These are phyloP conservation scores for Rubroboletus satanas DNA, from an alignment of 768 basidiomycete genomes.

Conservation along the genomic window DNA sequence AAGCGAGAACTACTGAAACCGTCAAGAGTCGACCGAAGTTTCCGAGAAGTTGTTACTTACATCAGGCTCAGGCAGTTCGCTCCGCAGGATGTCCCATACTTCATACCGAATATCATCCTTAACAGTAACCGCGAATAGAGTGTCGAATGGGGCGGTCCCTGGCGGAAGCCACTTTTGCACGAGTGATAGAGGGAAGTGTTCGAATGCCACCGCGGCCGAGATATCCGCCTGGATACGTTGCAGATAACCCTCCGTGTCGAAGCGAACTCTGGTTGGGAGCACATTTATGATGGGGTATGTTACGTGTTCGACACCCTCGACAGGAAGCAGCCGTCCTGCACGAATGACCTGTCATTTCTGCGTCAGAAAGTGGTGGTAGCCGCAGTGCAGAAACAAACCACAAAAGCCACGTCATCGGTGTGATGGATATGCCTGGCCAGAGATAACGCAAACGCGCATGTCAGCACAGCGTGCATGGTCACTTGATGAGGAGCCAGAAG, in stretches of 20 bases:
- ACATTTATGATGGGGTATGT: slow-evolving; percentile 28
- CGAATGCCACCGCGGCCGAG: slow-evolving; percentile 26
- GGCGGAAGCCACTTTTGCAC: slow-evolving; percentile 32
- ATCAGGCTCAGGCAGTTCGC: slow-evolving; percentile 31
- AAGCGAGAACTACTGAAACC: slow-evolving; percentile 17
- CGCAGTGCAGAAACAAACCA: slow-evolving; percentile 21
- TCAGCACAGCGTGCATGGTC: slow-evolving; percentile 32
- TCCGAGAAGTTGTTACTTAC: slow-evolving; percentile 14
- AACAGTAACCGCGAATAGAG: slow-evolving; percentile 30
- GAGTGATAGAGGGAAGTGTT: slow-evolving; percentile 29
- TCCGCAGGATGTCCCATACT: slow-evolving; percentile 25
- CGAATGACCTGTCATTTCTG: slow-evolving; percentile 25
- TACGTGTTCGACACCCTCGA: slow-evolving; percentile 21
- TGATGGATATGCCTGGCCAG: slow-evolving; percentile 22
- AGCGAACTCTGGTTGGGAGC: slow-evolving; percentile 26
- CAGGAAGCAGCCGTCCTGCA: slow-evolving; percentile 28
- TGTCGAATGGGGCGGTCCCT: slow-evolving; percentile 25
- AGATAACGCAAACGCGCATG: slow-evolving; percentile 27
- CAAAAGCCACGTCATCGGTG: slow-evolving; percentile 30
- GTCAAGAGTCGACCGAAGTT: neutral
- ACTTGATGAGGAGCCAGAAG: slow-evolving; percentile 23
- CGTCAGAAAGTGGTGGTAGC: neutral
- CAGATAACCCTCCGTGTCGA: slow-evolving; percentile 13
- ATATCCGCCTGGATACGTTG: slow-evolving; percentile 27
- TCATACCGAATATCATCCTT: slow-evolving; percentile 20